Evolutionary conservation across 169 alveolate species (phyloP).

Genomic region (Plasmodium chabaudi): DNA sequence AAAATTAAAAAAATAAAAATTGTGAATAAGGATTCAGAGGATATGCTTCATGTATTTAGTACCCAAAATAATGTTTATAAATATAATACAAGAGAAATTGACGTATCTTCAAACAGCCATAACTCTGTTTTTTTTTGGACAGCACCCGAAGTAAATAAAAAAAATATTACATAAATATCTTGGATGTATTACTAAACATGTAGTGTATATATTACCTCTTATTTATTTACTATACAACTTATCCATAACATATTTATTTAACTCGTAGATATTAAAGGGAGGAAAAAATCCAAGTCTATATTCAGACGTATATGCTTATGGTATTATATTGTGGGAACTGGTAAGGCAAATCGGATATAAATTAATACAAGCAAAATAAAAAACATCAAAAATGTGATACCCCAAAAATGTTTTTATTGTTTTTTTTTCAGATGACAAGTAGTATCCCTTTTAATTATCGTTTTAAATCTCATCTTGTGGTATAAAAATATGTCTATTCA

Average conservation of each 20-base stretch:
- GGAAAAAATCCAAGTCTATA: conserved; percentile 11
- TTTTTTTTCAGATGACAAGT: conserved; percentile 30
- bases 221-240: not conserved
- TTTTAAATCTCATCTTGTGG: conserved; percentile 64
- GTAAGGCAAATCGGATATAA: conserved; percentile 15
- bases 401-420: conserved; percentile 11
- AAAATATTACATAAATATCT: not conserved
- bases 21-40: conserved; percentile 2
- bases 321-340: conserved; percentile 70
- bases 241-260: not conserved
- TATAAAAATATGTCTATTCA: not conserved
- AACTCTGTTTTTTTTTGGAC: conserved; percentile 55
- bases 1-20: conserved; percentile 29
- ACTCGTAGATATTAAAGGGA: conserved; percentile 36
- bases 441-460: conserved; percentile 62
- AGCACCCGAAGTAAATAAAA: conserved; percentile 55
- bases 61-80: conserved; percentile 15
- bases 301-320: conserved; percentile 57
- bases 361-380: not conserved
- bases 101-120: conserved; percentile 7
- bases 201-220: no score
- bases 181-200: no score
- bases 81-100: conserved; percentile 17
- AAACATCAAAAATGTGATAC: not conserved
- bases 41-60: conserved; percentile 17